These are phyloP conservation scores for Pythium chondricola DNA, from an alignment of 352 stramenopile species.

Conservation along the genomic window DNA sequence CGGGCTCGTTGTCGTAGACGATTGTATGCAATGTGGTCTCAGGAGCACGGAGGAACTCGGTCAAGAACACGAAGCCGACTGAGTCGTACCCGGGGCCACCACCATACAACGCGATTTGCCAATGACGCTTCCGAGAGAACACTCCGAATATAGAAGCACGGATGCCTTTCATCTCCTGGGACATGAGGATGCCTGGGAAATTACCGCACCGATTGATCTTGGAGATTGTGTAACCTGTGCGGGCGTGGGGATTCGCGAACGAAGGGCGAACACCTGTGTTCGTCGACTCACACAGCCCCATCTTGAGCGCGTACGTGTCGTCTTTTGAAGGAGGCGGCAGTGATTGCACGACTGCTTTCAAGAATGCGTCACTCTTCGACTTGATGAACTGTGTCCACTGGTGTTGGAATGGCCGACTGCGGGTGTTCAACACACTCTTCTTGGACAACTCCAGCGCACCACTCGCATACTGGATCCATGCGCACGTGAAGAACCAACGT, in stretches of 20 bases:
- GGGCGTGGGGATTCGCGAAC: constrained; percentile 47
- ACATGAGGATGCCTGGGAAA: constrained; percentile 50
- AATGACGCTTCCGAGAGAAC: constrained; percentile 7
- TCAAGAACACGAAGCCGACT: constrained; percentile 47
- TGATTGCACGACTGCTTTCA: constrained; percentile 27
- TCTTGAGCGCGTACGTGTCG: constrained; percentile 51
- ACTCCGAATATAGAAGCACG: constrained; percentile 44
- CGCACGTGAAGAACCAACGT: constrained; percentile 50
- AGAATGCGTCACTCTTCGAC: constrained; percentile 24
- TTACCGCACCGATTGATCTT: constrained; percentile 76
- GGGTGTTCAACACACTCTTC: constrained; percentile 50
- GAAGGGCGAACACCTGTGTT: constrained; percentile 60
- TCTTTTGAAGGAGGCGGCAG: constrained; percentile 25
- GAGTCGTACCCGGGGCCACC: constrained; percentile 54
- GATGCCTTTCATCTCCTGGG: constrained; percentile 36
- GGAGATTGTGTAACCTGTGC: constrained; percentile 53
- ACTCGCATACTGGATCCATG: constrained; percentile 32
- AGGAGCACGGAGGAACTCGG: constrained; percentile 39
- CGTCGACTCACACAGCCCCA: constrained; percentile 47
- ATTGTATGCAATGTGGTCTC: constrained; percentile 41
- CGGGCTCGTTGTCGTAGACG: constrained; percentile 69
- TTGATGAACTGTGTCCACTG: constrained; percentile 52
- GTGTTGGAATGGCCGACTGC: constrained; percentile 47
- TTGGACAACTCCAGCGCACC: constrained; percentile 21
- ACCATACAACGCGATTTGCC: constrained; percentile 53